Conservation (phyloP, 257 asterid genomes). For the Fraxinus cuspidata region DNA sequence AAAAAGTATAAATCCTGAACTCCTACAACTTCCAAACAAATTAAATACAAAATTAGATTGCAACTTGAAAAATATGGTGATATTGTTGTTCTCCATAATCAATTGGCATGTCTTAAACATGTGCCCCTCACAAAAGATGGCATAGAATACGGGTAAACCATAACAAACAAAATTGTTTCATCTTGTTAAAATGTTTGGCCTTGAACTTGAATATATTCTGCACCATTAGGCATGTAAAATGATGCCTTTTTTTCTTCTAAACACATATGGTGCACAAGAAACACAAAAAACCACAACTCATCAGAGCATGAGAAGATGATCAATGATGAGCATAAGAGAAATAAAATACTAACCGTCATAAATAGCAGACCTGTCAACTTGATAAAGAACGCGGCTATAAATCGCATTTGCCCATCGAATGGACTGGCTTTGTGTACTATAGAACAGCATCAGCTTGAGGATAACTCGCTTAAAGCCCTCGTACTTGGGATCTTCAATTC, state of each 20-base stretch:
- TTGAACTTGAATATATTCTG: background rate
- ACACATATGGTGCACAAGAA: background rate
- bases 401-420: constrained; percentile 84
- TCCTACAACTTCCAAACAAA: background rate
- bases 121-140: background rate
- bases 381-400: constrained; percentile 66
- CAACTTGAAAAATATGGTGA: background rate
- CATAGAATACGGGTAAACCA: background rate
- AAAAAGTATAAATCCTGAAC: background rate
- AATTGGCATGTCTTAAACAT: background rate
- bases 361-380: constrained; percentile 82
- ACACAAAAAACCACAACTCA: constrained; percentile 7
- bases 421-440: constrained; percentile 87
- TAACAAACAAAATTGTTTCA: background rate
- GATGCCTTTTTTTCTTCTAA: background rate
- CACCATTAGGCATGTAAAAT: background rate
- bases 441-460: constrained; percentile 71
- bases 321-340: background rate
- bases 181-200: background rate
- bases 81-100: background rate
- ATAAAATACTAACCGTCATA: constrained; percentile 65
- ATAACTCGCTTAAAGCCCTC: constrained; percentile 61
- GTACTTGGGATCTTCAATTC: constrained; percentile 70
- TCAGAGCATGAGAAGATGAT: constrained; percentile 12
- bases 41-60: background rate